Conservation (phyloP, 257 asterid species). For the Buddleja alternifolia region DNA sequence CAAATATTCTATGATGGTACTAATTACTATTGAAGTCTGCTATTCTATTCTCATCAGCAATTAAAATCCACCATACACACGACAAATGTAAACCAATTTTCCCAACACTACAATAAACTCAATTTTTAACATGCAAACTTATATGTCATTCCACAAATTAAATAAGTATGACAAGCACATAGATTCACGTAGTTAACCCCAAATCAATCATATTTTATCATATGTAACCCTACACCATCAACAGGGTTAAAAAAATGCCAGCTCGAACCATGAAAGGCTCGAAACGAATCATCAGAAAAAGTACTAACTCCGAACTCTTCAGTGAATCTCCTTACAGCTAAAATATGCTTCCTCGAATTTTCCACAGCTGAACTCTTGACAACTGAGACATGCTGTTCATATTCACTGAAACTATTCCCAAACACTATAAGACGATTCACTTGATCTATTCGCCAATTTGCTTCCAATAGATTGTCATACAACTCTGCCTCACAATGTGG, state of each 20-base stretch:
- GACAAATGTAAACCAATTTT: too few species aligned
- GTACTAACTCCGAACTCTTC: slow-evolving; percentile 44
- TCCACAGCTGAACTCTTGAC: slow-evolving; percentile 33
- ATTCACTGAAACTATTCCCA: slow-evolving; percentile 73
- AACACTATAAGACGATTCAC: slow-evolving; percentile 50
- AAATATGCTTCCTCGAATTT: slow-evolving; percentile 51
- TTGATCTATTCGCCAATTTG: slow-evolving; percentile 58
- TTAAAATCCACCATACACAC: too few species aligned
- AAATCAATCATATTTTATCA: too few species aligned
- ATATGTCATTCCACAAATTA: too few species aligned
- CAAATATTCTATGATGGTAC: too few species aligned
- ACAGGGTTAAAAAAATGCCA: slow-evolving; percentile 73
- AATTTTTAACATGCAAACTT: too few species aligned
- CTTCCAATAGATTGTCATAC: slow-evolving; percentile 72
- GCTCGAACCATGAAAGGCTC: slow-evolving; percentile 66
- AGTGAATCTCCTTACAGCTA: slow-evolving; percentile 52
- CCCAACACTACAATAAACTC: too few species aligned
- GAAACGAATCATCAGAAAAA: slow-evolving; percentile 51
- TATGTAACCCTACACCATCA: too few species aligned
- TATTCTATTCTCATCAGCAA: too few species aligned
- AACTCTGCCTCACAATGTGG: slow-evolving; percentile 85
- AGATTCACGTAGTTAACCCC: too few species aligned
- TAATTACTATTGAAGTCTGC: too few species aligned
- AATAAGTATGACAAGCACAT: too few species aligned
- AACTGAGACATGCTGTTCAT: slow-evolving; percentile 48